phyloP scores from a whole-genome alignment of 345 rosid genomes.

The Gossypium mustelinum region DNA sequence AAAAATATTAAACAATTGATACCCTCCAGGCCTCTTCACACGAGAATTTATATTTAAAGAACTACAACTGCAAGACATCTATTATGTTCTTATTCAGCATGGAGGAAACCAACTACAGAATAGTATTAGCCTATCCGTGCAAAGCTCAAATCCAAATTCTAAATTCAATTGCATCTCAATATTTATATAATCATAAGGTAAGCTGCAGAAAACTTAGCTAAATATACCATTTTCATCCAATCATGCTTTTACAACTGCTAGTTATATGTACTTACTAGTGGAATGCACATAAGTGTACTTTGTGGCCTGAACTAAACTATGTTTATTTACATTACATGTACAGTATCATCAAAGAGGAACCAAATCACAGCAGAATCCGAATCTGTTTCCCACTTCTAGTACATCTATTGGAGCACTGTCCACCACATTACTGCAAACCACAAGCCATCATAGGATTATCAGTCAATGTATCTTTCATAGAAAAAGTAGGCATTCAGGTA shows the following conservation, averaged over 20 bases:
- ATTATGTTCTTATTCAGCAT: not conserved
- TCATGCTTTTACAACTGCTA: not conserved
- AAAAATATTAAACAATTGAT: not conserved
- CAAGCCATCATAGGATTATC: not conserved
- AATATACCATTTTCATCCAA: too few species aligned
- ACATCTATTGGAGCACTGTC: not conserved
- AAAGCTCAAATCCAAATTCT: not conserved
- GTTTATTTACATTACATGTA: not conserved
- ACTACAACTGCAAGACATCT: not conserved
- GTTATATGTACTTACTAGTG: not conserved
- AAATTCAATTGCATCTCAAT: not conserved
- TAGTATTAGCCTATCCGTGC: not conserved
- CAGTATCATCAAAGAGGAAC: not conserved
- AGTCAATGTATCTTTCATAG: not conserved
- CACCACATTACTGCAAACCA: slow-evolving; percentile 1
- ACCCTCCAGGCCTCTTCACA: not conserved
- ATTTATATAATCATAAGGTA: not conserved
- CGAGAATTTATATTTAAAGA: not conserved
- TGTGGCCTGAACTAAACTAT: not conserved
- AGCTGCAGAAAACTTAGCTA: not conserved
- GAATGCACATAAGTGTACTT: not conserved
- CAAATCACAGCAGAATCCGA: not conserved
- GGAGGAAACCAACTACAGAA: not conserved
- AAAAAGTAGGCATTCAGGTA: not conserved
- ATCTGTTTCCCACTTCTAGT: not conserved